Percentiles rank a stretch among this genome's conserved stretches.
phyloP scores from a whole-genome alignment of 2,329 filamentous ascomycete genomes.

The Alternaria solani region DNA sequence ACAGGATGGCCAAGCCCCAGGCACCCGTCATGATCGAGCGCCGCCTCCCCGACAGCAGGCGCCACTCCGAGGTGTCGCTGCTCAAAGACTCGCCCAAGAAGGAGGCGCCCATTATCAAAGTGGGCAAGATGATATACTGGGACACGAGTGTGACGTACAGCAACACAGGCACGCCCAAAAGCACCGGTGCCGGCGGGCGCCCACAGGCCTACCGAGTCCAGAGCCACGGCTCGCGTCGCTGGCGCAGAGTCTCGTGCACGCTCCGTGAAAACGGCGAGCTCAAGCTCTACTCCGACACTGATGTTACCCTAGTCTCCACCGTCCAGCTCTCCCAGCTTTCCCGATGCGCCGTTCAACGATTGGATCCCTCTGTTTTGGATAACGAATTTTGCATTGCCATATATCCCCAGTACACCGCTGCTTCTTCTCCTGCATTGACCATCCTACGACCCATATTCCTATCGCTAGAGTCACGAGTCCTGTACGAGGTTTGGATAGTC shows the following conservation, averaged over 20 bases:
- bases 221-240: slow-evolving; percentile 68
- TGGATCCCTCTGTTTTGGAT: slow-evolving; percentile 89
- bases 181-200: slow-evolving; percentile 44
- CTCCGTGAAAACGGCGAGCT: slow-evolving; percentile 94
- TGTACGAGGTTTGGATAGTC: slow-evolving; percentile 99
- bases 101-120: slow-evolving; percentile 88
- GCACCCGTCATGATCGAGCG: slow-evolving; percentile 49
- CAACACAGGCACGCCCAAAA: slow-evolving; percentile 51
- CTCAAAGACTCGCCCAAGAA: slow-evolving; percentile 72
- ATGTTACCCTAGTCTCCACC: slow-evolving; percentile 79
- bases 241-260: slow-evolving; percentile 90
- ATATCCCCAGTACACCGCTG: slow-evolving; percentile 87
- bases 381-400: slow-evolving; percentile 95
- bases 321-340: slow-evolving; percentile 90
- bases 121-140: slow-evolving; percentile 71
- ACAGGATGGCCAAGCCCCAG: slow-evolving; percentile 62
- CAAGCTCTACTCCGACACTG: slow-evolving; percentile 86
- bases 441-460: slow-evolving; percentile 89
- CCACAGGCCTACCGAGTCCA: slow-evolving; percentile 65
- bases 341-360: slow-evolving; percentile 85
- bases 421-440: slow-evolving; percentile 74
- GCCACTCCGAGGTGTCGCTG: slow-evolving; percentile 60
- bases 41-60: slow-evolving; percentile 51
- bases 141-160: slow-evolving; percentile 70
- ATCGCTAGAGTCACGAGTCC: slow-evolving; percentile 81